Percentiles rank a stretch among this genome's conserved stretches.
phyloP scores from a whole-genome alignment of 495 filamentous ascomycete species.

The Penicillium diatomitis region DNA sequence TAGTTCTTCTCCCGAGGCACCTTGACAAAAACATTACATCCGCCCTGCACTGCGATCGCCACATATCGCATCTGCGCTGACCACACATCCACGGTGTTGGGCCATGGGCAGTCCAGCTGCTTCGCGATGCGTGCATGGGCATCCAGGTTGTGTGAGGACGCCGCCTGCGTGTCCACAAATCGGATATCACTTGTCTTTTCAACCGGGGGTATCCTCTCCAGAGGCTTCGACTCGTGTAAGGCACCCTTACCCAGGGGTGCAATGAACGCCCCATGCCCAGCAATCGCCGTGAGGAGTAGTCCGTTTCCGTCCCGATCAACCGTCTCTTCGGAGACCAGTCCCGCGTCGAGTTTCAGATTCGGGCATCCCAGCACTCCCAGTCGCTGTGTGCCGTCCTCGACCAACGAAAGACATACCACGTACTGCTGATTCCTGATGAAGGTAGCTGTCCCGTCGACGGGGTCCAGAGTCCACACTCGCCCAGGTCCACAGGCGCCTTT shows the following conservation, averaged over 20 bases:
- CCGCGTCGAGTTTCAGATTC: slow-evolving; percentile 33
- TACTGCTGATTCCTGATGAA: slow-evolving; percentile 57
- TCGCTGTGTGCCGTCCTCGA: slow-evolving; percentile 39
- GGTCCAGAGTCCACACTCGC: slow-evolving; percentile 58
- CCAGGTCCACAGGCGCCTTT: slow-evolving; percentile 30
- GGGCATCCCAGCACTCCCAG: slow-evolving; percentile 49
- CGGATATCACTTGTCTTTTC: slow-evolving; percentile 28
- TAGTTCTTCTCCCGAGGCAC: slow-evolving; percentile 44
- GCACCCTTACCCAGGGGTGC: slow-evolving; percentile 32
- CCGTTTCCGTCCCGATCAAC: slow-evolving; percentile 44
- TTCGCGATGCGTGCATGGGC: slow-evolving; percentile 41
- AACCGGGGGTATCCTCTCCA: slow-evolving; percentile 21
- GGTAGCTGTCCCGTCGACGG: slow-evolving; percentile 62
- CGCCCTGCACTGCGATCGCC: slow-evolving; percentile 45
- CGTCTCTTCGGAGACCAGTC: slow-evolving; percentile 34
- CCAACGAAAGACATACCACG: slow-evolving; percentile 50
- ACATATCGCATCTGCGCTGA: slow-evolving; percentile 59
- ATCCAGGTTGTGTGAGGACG: slow-evolving; percentile 33
- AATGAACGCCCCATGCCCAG: slow-evolving; percentile 46
- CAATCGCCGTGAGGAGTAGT: slow-evolving; percentile 46
- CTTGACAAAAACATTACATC: slow-evolving; percentile 53
- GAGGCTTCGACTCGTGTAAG: slow-evolving; percentile 27
- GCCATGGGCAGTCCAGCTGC: slow-evolving; percentile 37
- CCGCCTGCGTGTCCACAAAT: slow-evolving; percentile 38
- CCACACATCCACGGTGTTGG: slow-evolving; percentile 46